Conservation (phyloP, 2,329 filamentous ascomycete genomes). For the Ceratocystis cubensis region DNA sequence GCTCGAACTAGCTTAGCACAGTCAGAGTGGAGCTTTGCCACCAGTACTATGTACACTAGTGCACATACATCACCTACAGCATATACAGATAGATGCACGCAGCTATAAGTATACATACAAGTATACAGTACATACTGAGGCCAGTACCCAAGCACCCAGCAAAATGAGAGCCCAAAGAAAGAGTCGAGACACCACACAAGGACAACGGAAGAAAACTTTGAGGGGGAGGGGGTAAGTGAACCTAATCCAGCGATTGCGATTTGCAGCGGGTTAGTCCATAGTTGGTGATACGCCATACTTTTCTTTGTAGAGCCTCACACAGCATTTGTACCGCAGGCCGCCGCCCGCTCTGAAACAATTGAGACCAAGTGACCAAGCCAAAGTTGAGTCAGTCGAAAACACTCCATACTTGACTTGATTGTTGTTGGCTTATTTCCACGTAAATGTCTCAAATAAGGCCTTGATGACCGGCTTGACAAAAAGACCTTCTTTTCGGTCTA, state of each 20-base stretch:
- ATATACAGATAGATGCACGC: background rate
- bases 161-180: too few species aligned
- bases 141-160: too few species aligned
- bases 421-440: background rate
- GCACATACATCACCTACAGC: background rate
- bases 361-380: background rate
- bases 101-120: background rate
- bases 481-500: background rate
- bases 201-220: too few species aligned
- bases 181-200: too few species aligned
- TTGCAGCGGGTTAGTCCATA: background rate
- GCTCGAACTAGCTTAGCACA: background rate
- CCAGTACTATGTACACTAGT: background rate
- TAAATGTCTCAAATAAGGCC: background rate
- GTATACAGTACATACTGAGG: background rate
- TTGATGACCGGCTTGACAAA: background rate
- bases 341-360: background rate
- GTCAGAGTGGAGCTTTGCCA: background rate
- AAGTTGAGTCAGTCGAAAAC: too few species aligned
- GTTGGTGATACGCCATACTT: background rate
- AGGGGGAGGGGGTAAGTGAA: background rate
- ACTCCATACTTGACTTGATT: background rate
- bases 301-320: background rate
- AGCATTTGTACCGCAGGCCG: background rate
- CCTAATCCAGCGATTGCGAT: background rate